Conservation (phyloP, 2,329 filamentous ascomycete genomes). For the Aspergillus amoenus region DNA sequence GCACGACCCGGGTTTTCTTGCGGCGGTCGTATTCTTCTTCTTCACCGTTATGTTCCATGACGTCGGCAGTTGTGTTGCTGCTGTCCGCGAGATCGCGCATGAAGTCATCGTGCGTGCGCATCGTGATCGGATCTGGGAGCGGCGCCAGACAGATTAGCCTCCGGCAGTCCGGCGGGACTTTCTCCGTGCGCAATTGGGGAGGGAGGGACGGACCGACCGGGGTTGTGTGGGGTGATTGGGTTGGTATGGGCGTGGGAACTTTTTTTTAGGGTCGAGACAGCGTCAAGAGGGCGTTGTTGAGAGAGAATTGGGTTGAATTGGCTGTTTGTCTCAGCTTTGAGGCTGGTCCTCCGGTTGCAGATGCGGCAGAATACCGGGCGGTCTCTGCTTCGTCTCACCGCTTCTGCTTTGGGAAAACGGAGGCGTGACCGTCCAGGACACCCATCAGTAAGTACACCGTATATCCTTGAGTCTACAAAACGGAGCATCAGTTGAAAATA, state of each 20-base stretch:
- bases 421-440: background rate
- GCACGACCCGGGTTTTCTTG: constrained; percentile 10
- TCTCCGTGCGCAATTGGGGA: background rate
- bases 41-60: background rate
- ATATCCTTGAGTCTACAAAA: background rate
- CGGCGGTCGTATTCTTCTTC: constrained; percentile 3
- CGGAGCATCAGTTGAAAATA: no score
- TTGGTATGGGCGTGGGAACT: background rate
- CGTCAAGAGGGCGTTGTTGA: background rate
- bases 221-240: background rate
- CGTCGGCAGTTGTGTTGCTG: background rate
- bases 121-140: background rate
- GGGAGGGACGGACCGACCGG: background rate
- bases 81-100: constrained; percentile 1
- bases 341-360: background rate
- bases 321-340: background rate
- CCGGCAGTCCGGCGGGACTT: background rate
- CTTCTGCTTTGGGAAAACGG: background rate
- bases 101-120: constrained; percentile 11
- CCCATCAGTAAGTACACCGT: no score
- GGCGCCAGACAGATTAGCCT: background rate
- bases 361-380: background rate
- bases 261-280: background rate
- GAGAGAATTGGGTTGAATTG: background rate
- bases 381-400: background rate